These are phyloP conservation scores for Anaeromyces robustus DNA, from an alignment of 192 early-diverging fungal genomes.

Conservation along the genomic window DNA sequence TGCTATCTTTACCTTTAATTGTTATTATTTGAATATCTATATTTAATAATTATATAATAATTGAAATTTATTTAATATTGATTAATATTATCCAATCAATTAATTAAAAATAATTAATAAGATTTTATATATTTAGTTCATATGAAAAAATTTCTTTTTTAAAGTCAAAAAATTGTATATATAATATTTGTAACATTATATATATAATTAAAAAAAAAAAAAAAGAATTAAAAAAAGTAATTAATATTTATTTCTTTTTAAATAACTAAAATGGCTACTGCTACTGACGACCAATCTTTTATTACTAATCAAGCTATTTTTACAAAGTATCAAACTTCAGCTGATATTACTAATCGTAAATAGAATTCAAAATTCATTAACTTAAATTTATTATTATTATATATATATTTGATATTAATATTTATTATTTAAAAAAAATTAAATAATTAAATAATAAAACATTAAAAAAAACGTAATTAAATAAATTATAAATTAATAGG, in stretches of 20 bases:
- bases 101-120: background rate
- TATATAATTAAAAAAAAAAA: background rate
- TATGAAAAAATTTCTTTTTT: background rate
- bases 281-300: slow-evolving; percentile 3
- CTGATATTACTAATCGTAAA: slow-evolving; percentile 73
- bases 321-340: slow-evolving; percentile 84
- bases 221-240: background rate
- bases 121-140: background rate
- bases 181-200: background rate
- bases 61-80: no score
- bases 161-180: background rate
- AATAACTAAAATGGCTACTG: background rate
- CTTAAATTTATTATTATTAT: no score
- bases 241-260: background rate
- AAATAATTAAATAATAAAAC: background rate
- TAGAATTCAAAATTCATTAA: no score
- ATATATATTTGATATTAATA: no score
- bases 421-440: background rate
- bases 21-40: no score
- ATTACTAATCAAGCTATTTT: slow-evolving; percentile 60
- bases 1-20: no score
- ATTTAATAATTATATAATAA: no score
- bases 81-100: background rate
- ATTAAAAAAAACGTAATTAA: background rate
- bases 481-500: slow-evolving; percentile 18